Evolutionary conservation across 768 basidiomycete genomes (phyloP).

Genomic region (Auricularia cornea): DNA sequence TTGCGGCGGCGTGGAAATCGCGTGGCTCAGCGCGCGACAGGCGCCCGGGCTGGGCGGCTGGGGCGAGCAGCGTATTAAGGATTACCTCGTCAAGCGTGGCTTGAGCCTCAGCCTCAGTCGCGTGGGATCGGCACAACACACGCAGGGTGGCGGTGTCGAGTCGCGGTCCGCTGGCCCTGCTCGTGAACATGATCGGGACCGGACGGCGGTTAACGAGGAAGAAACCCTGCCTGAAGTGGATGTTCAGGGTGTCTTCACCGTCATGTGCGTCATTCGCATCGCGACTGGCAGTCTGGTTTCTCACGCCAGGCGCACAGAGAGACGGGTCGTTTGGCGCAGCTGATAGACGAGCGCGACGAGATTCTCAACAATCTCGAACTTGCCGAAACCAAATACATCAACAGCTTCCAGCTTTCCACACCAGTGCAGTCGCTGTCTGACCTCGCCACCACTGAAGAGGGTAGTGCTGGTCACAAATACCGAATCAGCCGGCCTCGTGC

Average conservation of each 20-base stretch:
- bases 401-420: slow-evolving; percentile 63
- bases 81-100: slow-evolving; percentile 55
- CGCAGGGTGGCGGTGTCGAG: background rate
- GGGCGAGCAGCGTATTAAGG: slow-evolving; percentile 68
- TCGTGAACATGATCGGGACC: slow-evolving; percentile 2
- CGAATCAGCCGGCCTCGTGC: slow-evolving; percentile 60
- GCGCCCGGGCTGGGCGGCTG: slow-evolving; percentile 64
- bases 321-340: slow-evolving; percentile 53
- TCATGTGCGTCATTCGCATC: background rate
- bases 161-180: background rate
- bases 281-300: background rate
- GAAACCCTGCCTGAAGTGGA: slow-evolving; percentile 49
- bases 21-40: slow-evolving; percentile 54
- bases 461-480: slow-evolving; percentile 38
- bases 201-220: slow-evolving; percentile 21
- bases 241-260: slow-evolving; percentile 61
- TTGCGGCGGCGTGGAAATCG: slow-evolving; percentile 66
- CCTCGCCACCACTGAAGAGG: slow-evolving; percentile 15
- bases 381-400: slow-evolving; percentile 70
- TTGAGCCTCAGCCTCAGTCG: slow-evolving; percentile 34
- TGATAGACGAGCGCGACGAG: slow-evolving; percentile 68
- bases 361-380: slow-evolving; percentile 74
- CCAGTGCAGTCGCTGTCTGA: slow-evolving; percentile 66
- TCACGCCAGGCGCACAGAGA: slow-evolving; percentile 36
- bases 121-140: slow-evolving; percentile 25